Conservation (phyloP, 352 stramenopile species). For the Pythium sukuiense region DNA sequence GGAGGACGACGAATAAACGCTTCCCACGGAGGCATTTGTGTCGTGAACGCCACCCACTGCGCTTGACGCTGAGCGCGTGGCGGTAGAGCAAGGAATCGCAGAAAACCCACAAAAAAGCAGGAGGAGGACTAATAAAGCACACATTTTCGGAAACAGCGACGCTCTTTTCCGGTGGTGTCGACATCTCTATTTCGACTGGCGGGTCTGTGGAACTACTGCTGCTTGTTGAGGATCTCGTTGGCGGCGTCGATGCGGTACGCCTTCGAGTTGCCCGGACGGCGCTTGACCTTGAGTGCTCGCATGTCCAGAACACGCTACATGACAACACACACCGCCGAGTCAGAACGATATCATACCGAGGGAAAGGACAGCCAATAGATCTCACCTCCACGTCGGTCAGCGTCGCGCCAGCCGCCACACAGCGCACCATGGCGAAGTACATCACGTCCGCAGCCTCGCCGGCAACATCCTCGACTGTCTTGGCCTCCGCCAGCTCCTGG, state of each 20-base stretch:
- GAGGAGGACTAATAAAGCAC: constrained; percentile 25
- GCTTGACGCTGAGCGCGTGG: background rate
- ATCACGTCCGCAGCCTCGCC: constrained; percentile 95
- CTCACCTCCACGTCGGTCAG: constrained; percentile 90
- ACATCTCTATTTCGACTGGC: background rate
- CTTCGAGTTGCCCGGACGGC: constrained; percentile 87
- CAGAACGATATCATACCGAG: background rate
- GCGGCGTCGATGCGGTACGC: constrained; percentile 82
- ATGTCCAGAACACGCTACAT: constrained; percentile 69
- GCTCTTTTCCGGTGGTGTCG: background rate
- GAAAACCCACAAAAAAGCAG: constrained; percentile 7
- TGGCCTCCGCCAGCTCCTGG: constrained; percentile 91
- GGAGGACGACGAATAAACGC: constrained; percentile 58
- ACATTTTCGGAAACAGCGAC: constrained; percentile 11
- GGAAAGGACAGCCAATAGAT: background rate
- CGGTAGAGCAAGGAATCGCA: background rate
- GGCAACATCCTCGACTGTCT: constrained; percentile 86
- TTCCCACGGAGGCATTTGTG: background rate
- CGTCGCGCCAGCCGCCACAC: constrained; percentile 88
- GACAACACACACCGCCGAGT: background rate
- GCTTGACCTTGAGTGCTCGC: constrained; percentile 92
- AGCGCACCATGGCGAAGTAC: constrained; percentile 96
- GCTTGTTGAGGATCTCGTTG: constrained; percentile 67
- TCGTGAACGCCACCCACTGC: background rate
- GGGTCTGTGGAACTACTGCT: constrained; percentile 17